Conservation (phyloP, 2,329 filamentous ascomycete genomes). For the Calonectria pseudoreteaudii region DNA sequence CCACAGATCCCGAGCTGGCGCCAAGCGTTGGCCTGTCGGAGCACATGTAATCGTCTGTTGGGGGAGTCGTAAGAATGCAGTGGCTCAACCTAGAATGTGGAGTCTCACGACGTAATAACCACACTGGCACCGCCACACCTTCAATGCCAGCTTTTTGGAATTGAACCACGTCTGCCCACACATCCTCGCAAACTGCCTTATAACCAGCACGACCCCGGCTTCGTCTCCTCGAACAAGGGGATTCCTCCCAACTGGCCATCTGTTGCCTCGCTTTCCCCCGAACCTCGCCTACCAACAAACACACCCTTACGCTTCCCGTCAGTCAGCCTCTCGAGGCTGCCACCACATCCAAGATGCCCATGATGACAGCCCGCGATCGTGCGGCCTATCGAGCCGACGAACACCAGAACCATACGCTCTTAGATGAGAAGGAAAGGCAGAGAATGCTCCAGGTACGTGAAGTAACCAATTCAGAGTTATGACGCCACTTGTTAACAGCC, state of each 20-base stretch:
- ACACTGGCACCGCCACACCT: conserved; percentile 40
- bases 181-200: conserved; percentile 35
- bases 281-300: background rate
- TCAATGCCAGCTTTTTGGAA: conserved; percentile 34
- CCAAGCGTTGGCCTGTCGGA: conserved; percentile 18
- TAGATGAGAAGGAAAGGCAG: conserved; percentile 51
- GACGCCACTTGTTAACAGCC: conserved; percentile 4
- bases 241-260: background rate
- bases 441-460: conserved; percentile 50
- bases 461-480: background rate
- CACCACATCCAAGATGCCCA: conserved; percentile 45
- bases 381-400: conserved; percentile 56
- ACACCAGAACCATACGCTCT: conserved; percentile 45
- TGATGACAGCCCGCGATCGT: conserved; percentile 51
- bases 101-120: conserved; percentile 40
- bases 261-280: background rate
- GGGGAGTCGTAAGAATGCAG: conserved; percentile 9
- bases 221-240: background rate
- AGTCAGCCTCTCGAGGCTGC: conserved; percentile 46
- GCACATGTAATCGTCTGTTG: conserved; percentile 25
- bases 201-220: conserved; percentile 34
- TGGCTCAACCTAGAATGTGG: conserved; percentile 37
- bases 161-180: conserved; percentile 36
- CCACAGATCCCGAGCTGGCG: conserved; percentile 33
- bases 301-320: conserved; percentile 11